These are phyloP conservation scores for Fraxinus americana DNA, from an alignment of 257 asterid species.

Conservation along the genomic window DNA sequence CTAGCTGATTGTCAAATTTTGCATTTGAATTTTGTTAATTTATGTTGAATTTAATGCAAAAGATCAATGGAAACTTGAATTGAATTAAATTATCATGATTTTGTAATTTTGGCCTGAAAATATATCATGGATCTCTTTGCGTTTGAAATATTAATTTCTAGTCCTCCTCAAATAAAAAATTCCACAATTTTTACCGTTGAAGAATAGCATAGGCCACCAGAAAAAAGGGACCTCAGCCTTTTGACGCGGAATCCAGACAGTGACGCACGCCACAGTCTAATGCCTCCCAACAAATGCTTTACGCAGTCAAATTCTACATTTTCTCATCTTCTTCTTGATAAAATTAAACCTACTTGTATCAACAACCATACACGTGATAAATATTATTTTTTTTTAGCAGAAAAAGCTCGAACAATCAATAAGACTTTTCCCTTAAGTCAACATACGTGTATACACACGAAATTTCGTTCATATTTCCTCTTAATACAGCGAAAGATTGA, in stretches of 20 bases:
- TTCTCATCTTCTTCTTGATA: not conserved
- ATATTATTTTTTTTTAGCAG: not conserved
- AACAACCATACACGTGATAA: constrained; percentile 8
- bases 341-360: constrained; percentile 21
- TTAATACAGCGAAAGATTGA: not conserved
- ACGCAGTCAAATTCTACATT: not conserved
- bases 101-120: not conserved
- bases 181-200: not conserved
- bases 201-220: not conserved
- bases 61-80: not conserved
- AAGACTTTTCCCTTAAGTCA: constrained; percentile 27
- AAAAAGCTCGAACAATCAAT: not conserved
- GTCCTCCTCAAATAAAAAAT: no score
- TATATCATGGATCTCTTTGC: not conserved
- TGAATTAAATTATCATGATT: not conserved
- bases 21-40: not conserved
- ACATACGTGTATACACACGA: constrained; percentile 17
- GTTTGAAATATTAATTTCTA: not conserved
- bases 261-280: not conserved
- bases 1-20: not conserved
- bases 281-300: not conserved
- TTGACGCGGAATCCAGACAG: not conserved
- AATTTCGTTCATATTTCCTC: not conserved
- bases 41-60: not conserved
- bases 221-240: not conserved